Evolutionary conservation across 305 asterid species (phyloP).

Genomic region (Fraxinus ornus): DNA sequence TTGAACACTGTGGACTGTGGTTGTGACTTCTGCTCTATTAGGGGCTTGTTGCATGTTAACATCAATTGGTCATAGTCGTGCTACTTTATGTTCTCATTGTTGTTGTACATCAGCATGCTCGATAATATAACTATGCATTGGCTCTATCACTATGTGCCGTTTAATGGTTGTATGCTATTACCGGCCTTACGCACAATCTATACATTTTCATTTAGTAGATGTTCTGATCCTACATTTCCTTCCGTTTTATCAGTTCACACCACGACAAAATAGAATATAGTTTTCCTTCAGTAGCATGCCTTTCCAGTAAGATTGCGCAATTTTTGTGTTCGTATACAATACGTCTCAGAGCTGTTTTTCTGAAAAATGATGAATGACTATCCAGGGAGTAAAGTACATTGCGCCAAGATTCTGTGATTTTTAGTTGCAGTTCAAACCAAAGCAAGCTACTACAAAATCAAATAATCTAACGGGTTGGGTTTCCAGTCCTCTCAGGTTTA

Average conservation of each 20-base stretch:
- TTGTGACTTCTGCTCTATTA: neutral
- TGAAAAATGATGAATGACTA: neutral
- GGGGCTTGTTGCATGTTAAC: neutral
- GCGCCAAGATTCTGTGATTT: neutral
- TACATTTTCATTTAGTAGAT: neutral
- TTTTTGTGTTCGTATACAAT: neutral
- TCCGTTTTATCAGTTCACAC: neutral
- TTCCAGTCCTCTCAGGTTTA: neutral
- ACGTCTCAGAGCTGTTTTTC: neutral
- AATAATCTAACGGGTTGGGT: neutral
- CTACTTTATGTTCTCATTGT: neutral
- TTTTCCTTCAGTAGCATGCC: neutral
- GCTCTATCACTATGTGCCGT: neutral
- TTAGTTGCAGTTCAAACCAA: neutral
- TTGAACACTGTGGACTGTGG: slow-evolving; percentile 6
- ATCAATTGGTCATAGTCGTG: neutral
- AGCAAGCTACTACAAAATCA: neutral
- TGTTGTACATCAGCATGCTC: neutral
- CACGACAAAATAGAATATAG: neutral
- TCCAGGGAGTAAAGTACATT: neutral
- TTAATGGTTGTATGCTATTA: neutral
- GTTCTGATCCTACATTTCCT: neutral
- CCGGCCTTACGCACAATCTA: neutral
- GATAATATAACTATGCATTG: neutral
- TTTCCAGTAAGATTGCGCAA: neutral